Conservation (phyloP, 1,139 yeast genomes). For the Meyerozyma sp. region DNA sequence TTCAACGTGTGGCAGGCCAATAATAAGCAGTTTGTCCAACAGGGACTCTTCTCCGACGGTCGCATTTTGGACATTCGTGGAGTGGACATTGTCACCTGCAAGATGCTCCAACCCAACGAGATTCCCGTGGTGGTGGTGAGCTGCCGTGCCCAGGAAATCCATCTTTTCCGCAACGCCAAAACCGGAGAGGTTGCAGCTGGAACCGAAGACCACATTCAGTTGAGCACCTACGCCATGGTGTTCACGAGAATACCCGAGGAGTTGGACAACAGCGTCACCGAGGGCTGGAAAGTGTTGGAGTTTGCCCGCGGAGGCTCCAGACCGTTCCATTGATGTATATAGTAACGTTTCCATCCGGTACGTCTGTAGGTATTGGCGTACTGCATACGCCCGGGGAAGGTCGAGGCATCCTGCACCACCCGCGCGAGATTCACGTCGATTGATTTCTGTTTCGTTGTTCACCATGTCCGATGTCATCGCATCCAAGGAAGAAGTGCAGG, state of each 20-base stretch:
- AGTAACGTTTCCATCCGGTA: not conserved
- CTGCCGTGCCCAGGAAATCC: conserved; percentile 96
- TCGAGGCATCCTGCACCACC: no score
- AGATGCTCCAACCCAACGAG: conserved; percentile 85
- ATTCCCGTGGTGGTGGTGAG: conserved; percentile 91
- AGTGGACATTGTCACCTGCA: conserved; percentile 87
- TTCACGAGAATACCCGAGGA: conserved; percentile 91
- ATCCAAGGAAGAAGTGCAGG: conserved; percentile 55
- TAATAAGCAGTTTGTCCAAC: conserved; percentile 88
- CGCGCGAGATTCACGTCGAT: not conserved
- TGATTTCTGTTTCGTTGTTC: not conserved
- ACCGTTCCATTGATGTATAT: conserved; percentile 59
- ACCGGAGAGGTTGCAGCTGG: conserved; percentile 97
- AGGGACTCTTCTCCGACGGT: conserved; percentile 89
- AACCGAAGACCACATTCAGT: conserved; percentile 85
- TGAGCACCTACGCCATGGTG: conserved; percentile 95
- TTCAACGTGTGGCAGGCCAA: conserved; percentile 91
- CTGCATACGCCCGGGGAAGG: not conserved
- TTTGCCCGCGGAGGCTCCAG: conserved; percentile 93
- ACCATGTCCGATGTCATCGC: conserved; percentile 51
- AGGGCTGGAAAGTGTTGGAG: conserved; percentile 96
- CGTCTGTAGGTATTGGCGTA: not conserved
- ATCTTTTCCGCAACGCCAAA: conserved; percentile 80
- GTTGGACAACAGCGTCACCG: conserved; percentile 83
- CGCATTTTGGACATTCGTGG: conserved; percentile 91